Conservation (phyloP, 805 yeast genomes). For the Cyberlindnera mississippiensis region DNA sequence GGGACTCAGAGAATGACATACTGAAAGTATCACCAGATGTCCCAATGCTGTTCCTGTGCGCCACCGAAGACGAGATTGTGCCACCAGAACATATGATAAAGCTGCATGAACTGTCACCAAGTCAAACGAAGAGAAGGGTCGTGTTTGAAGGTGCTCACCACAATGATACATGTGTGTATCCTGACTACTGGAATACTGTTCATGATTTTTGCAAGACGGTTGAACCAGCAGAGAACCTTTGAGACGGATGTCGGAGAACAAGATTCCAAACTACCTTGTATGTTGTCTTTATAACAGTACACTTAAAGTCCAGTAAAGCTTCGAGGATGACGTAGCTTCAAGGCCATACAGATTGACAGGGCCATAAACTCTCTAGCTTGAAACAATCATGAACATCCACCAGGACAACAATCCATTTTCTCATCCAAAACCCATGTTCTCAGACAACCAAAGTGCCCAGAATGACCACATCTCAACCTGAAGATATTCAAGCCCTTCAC, state of each 20-base stretch:
- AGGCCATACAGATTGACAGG: too few relatives aligned
- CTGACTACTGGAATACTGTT: constrained; percentile 73
- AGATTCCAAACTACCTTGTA: too few relatives aligned
- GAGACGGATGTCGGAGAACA: too few relatives aligned
- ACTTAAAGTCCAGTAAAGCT: too few relatives aligned
- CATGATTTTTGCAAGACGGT: constrained; percentile 43
- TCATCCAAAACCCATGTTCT: constrained; percentile 70
- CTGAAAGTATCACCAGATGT: constrained; percentile 44
- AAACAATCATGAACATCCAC: constrained; percentile 39
- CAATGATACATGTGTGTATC: constrained; percentile 76
- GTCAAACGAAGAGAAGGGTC: constrained; percentile 47
- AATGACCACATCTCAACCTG: constrained; percentile 75
- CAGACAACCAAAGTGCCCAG: constrained; percentile 80
- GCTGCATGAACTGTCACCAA: constrained; percentile 49
- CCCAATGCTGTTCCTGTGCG: constrained; percentile 71
- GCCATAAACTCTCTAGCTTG: too few relatives aligned
- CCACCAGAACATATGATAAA: constrained; percentile 79
- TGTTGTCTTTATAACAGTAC: too few relatives aligned
- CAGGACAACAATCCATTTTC: constrained; percentile 71
- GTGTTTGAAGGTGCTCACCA: constrained; percentile 63
- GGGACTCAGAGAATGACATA: constrained; percentile 74
- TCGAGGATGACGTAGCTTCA: too few relatives aligned
- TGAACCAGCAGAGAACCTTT: constrained; percentile 24
- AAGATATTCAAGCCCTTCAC: constrained; percentile 65
- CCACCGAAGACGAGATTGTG: constrained; percentile 80